Evolutionary conservation across 2,329 filamentous ascomycete species (phyloP), one percentile per base, ranked within the genome.

Genomic region (Didymella lethalis): DNA sequence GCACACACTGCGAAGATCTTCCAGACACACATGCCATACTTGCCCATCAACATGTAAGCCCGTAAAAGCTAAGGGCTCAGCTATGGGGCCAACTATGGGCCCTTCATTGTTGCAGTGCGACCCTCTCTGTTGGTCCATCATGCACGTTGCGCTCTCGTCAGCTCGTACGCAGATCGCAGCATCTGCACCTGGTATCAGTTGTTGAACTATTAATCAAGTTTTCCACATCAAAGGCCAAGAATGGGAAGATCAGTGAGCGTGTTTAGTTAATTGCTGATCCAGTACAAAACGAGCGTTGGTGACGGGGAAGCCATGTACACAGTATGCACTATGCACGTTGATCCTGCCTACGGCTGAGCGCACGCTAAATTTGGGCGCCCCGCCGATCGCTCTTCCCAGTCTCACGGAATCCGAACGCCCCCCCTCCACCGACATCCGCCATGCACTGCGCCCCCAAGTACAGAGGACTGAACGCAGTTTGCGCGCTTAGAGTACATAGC

Each of bases 341-440:
- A 59, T 45, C 56, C 46, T 54, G 46, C 41, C 34, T 38, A 47
- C 56, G 56, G 51, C 56, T 59, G 56, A 59, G 56, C 50, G 43
- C 34, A 16, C 54, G 41, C 51, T 50, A 59, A 50, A 29, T 54
- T 59, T 43, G 51, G 51, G 28, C 20, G 50, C 56, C 46, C 40
- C 56, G 51, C 56, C 34, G 51, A 54, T 59, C 56, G 46, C 56
- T 51, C 28, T 25, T 43, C 32, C 40, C 56, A 53, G 45, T 32
- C 45, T 49, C 12, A 54, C 56, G 56, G 56, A 54, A 59, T 25
- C 56, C 56, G 56, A 59, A 50, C 38, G 46, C 28, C 43, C 34
- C 56, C 38, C 49, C 55, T 53, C 49, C 40, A 40, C 49, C n/a
- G 46, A 46, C 46, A 32, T 11, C 47, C 41, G 50, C 56, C 32